phyloP scores from a whole-genome alignment of 1,284 basidiomycete species.

The Ganoderma leucocontextum region DNA sequence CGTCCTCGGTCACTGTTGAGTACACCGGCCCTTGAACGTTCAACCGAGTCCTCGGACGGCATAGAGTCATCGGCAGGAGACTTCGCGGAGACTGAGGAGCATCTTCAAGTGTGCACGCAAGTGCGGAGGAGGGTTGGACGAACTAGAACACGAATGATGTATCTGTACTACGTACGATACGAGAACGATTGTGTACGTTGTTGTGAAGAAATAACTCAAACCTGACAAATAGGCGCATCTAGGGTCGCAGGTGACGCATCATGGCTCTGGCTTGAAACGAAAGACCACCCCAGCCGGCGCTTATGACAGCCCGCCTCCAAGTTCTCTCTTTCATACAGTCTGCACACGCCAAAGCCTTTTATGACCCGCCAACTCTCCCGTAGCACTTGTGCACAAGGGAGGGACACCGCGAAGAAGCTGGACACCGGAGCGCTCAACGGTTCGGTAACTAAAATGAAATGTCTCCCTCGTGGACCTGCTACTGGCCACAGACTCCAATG shows the following conservation, averaged over 20 bases:
- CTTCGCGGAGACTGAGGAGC: neutral
- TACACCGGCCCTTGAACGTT: slow-evolving; percentile 32
- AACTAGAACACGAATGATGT: neutral
- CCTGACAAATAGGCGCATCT: no score
- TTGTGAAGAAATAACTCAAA: neutral
- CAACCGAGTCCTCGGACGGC: neutral
- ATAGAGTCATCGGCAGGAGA: neutral
- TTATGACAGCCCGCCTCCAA: neutral
- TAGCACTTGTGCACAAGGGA: neutral
- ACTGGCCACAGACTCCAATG: no score
- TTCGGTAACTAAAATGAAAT: neutral
- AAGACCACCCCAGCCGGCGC: slow-evolving; percentile 30
- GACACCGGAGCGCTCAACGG: neutral
- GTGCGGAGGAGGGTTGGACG: neutral
- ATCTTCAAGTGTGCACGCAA: neutral
- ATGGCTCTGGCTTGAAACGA: no score
- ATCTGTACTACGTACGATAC: neutral
- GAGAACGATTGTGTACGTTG: neutral
- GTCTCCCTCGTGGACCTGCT: no score
- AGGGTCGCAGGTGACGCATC: neutral
- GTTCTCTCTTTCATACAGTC: neutral
- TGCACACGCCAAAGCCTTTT: neutral
- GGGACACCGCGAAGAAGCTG: neutral
- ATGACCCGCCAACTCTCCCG: neutral
- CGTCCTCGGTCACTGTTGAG: slow-evolving; percentile 37